Evolutionary conservation across 2,329 filamentous ascomycete genomes (phyloP), one percentile per base, ranked within the genome.

Genomic region (Fusarium sp.): DNA sequence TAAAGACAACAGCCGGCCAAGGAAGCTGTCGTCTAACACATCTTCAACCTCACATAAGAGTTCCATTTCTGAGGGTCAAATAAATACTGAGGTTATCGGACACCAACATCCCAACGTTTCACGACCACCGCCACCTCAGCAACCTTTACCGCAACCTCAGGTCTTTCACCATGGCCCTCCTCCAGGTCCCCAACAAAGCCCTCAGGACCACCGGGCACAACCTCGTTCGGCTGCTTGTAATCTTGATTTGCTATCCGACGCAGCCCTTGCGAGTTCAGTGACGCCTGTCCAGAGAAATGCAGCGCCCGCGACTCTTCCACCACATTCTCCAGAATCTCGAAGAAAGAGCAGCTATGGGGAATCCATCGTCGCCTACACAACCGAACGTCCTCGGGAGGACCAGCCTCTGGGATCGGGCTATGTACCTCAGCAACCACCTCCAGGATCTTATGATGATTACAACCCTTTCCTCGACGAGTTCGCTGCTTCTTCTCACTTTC

Each of bases 381-480:
- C 78, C 13, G 85, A 88, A 31, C 83, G 85, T 14, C 78, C 79
- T 23, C 80, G 85, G 34, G 84, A 85, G 21, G 83, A 87, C 6
- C 80, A 79, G 4, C 77, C 80, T 8, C 76, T 86, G 55, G 75
- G 81, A 6, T 78, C 83, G 4, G 80, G 79, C 4, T 81, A 77
- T 66, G 72, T 72, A 8, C 73, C 77, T 23, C 67, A 70, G 10
- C 77, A 75, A 31, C 73, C 75, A 23, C 62, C 73, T 3, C 73
- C 75, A 43, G 75, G 77, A 4, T 76, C 84, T 2, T 85, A 86
- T 64, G 85, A 88, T 58, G 86, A 88, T 68, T 89, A 89, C 66
- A 86, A 88, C 62, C 76, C 88, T 14, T 89, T 89, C 62, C 77
- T 89, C 54, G 87, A 89, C 73, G 86, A 89, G 52, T 86, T 87